Evolutionary conservation across 345 rosid species (phyloP).

Genomic region (Camelina neglecta): DNA sequence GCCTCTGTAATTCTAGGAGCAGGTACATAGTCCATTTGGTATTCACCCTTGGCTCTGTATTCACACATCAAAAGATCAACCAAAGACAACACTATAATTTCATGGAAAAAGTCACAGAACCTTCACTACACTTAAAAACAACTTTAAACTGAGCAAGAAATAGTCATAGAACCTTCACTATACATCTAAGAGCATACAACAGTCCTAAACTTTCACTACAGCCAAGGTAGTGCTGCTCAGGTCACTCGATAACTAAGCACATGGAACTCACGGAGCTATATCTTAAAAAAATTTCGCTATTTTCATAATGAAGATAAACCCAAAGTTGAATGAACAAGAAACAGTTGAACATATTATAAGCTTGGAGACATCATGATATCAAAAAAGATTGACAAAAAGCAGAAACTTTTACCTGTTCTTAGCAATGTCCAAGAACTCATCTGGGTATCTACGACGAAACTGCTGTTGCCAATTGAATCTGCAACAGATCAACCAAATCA

Average conservation of each 20-base stretch:
- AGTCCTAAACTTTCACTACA: neutral
- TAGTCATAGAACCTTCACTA: slow-evolving; percentile 3
- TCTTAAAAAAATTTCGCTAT: neutral
- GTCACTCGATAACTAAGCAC: neutral
- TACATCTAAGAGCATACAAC: neutral
- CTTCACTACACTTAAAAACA: neutral
- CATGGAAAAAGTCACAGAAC: neutral
- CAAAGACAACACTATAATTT: neutral
- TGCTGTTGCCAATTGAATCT: slow-evolving; percentile 95
- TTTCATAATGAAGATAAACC: neutral
- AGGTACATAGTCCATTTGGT: slow-evolving; percentile 88
- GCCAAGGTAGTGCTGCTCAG: neutral
- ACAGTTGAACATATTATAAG: neutral
- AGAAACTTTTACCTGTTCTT: slow-evolving; percentile 57
- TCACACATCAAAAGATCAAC: slow-evolving; percentile 34
- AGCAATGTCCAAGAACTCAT: slow-evolving; percentile 91
- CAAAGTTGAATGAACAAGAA: slow-evolving; percentile 5
- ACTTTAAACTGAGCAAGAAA: neutral
- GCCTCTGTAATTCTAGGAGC: slow-evolving; percentile 95
- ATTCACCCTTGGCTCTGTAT: slow-evolving; percentile 86
- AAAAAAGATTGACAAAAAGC: slow-evolving; percentile 1
- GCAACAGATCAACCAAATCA: slow-evolving; percentile 19
- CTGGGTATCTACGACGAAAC: slow-evolving; percentile 81
- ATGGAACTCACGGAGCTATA: neutral
- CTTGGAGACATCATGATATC: neutral